These are phyloP conservation scores for Conoideocrella luteorostrata DNA, from an alignment of 2,329 filamentous ascomycete genomes.

Conservation along the genomic window DNA sequence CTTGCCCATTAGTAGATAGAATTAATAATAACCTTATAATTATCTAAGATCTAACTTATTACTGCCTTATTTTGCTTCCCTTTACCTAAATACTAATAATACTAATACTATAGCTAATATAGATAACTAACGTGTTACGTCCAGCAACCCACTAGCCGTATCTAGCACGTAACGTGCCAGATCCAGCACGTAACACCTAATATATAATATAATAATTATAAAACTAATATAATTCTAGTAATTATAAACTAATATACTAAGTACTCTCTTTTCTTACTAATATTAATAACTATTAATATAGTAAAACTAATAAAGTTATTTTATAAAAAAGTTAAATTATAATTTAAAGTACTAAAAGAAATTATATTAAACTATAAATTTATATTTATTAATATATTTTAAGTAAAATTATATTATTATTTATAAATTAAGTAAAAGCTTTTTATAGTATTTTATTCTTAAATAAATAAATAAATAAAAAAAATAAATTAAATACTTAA, in stretches of 20 bases:
- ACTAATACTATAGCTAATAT: too few species aligned
- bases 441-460: not conserved
- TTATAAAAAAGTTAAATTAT: not conserved
- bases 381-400: not conserved
- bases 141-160: too few species aligned
- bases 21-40: too few species aligned
- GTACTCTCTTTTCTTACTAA: not conserved
- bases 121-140: too few species aligned
- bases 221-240: not conserved
- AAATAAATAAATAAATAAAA: not conserved
- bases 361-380: not conserved
- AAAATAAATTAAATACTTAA: not conserved
- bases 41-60: too few species aligned
- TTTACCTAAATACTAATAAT: too few species aligned
- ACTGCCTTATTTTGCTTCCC: too few species aligned
- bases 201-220: not conserved
- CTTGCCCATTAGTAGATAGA: too few species aligned
- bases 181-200: too few species aligned
- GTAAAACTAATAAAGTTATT: not conserved
- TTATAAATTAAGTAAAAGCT: not conserved
- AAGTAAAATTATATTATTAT: not conserved
- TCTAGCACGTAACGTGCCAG: too few species aligned
- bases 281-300: not conserved
- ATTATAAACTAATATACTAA: not conserved
- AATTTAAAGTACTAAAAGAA: not conserved